Base-by-base conservation (phyloP, 352 stramenopile genomes). In the Pythium graminicola region DNA sequence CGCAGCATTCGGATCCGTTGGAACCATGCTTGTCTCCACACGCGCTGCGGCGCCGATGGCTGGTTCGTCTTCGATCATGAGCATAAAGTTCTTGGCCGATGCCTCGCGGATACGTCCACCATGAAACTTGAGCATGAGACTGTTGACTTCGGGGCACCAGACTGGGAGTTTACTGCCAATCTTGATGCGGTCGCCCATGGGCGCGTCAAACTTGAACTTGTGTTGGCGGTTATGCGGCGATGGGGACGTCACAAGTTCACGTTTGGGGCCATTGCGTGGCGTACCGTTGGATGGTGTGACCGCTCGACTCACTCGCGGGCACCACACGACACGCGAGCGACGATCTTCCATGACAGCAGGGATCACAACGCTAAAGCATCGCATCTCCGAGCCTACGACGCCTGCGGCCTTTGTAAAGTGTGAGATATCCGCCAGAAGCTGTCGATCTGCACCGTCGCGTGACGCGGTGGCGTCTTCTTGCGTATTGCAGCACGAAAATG, bases 21-120 rank as follows among this genome's bases (percentile, higher is more conserved):
- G 53, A 22, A 20, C 36, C 7, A 14, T 42, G 29, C 24, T 50
- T 7, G 29, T 13, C n/a, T 64, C 56, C n/a, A 31, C 20, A 31
- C 43, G 36, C 23, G 47, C 40, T 19, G 46, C 42, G 2, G 16
- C 41, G 16, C 57, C 40, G 1, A 70, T 56, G 8, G 65, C 53
- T 6, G 65, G 65, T 32, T 93, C 78, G 43, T 85, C 80, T 8
- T 93, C 77, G 42, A 93, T 28, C 64, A 78, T 84, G 22, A 95
- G 70, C 73, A 94, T 91, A 54, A 96, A 96, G 56, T 95, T 96
- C 64, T 95, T 95, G 47, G 85, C 81, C 9, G 81, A 93, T 28
- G 85, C 82, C 67, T 94, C 81, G 31, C 78, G 81, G 46, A 95
- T 89, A 19, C 85, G 76, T 8, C 81, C 76, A 32, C 82, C 84